These are phyloP conservation scores for Spatholobus suberectus DNA, from an alignment of 306 rosid genomes.

Conservation along the genomic window DNA sequence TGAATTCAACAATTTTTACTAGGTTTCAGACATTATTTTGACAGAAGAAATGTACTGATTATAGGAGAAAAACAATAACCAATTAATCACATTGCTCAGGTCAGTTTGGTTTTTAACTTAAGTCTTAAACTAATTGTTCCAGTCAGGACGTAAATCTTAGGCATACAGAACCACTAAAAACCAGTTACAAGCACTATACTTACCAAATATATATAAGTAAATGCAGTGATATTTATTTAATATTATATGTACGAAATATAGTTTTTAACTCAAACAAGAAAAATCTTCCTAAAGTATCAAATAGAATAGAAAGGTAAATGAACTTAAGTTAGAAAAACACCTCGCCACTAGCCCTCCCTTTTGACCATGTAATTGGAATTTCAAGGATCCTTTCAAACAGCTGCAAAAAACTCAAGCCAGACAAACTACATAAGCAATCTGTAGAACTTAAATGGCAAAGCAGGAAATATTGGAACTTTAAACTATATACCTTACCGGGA, in stretches of 20 bases:
- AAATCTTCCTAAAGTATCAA: slow-evolving; percentile 14
- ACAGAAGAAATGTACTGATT: background rate
- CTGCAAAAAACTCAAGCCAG: slow-evolving; percentile 57
- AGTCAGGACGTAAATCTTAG: background rate
- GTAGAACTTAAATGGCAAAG: slow-evolving; percentile 30
- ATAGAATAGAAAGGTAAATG: background rate
- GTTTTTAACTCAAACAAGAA: slow-evolving; percentile 7
- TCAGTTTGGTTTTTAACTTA: slow-evolving; percentile 5
- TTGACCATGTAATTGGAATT: slow-evolving; percentile 89
- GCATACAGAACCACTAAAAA: slow-evolving; percentile 15
- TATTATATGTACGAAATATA: slow-evolving; percentile 5
- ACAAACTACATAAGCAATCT: slow-evolving; percentile 40
- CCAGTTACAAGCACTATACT: slow-evolving; percentile 16
- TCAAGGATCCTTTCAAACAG: slow-evolving; percentile 88
- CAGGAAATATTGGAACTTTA: slow-evolving; percentile 20
- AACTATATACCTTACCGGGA: slow-evolving; percentile 72
- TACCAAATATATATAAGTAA: background rate
- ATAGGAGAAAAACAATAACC: background rate
- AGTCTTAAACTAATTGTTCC: background rate
- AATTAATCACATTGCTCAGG: background rate
- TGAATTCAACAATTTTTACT: background rate
- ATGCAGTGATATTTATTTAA: background rate
- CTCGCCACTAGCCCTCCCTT: slow-evolving; percentile 95
- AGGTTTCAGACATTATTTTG: background rate
- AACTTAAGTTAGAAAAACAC: slow-evolving; percentile 65